phyloP scores from a whole-genome alignment of 306 rosid species.

The barrel medic (Medicago truncatula) region MtrunA17r5.0-ANR NC_053043.1:41341001-41341500 shows the following conservation, averaged over 20 bases:
- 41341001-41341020: constrained; percentile 73
- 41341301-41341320: constrained; percentile 92
- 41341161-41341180: background rate
- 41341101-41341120: background rate
- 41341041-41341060: constrained; percentile 2
- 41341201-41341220: constrained; percentile 44
- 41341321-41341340: constrained; percentile 65
- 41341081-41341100: background rate
- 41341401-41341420: background rate
- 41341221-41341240: constrained; percentile 96
- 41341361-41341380: background rate
- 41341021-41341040: constrained; percentile 11
- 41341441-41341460: too few relatives aligned
- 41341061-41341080: background rate
- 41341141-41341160: background rate
- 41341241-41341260: constrained; percentile 81
- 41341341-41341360: constrained; percentile 33
- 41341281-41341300: constrained; percentile 95
- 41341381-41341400: constrained; percentile 10
- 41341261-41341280: constrained; percentile 82
- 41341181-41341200: constrained; percentile 29
- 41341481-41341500: too few relatives aligned
- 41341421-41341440: constrained; percentile 30
- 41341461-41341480: too few relatives aligned
- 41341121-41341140: background rate